Percentiles rank a stretch among this genome's conserved stretches.
Conservation (phyloP, 129 eudicot species). For the Deinandra increscens region DNA sequence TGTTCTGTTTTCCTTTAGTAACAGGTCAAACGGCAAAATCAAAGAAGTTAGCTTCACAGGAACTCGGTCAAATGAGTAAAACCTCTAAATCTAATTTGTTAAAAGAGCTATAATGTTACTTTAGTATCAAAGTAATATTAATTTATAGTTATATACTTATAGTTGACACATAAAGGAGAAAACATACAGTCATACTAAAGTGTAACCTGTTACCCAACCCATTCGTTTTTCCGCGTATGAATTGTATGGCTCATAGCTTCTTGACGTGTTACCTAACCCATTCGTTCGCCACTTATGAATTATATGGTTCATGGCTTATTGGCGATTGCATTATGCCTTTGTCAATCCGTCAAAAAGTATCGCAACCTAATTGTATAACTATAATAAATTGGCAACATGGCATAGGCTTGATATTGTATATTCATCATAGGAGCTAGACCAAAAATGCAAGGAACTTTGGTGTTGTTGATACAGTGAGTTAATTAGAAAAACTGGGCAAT, state of each 20-base stretch:
- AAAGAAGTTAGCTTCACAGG: background rate
- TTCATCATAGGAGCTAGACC: too few relatives aligned
- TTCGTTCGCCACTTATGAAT: background rate
- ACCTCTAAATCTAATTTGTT: background rate
- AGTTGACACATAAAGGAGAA: background rate
- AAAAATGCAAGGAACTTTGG: too few relatives aligned
- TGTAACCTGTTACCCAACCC: background rate
- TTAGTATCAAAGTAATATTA: background rate
- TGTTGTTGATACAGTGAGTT: too few relatives aligned
- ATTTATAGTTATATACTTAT: background rate
- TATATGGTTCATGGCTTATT: constrained; percentile 11
- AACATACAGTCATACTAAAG: too few relatives aligned
- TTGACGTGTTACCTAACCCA: background rate
- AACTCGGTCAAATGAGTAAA: background rate
- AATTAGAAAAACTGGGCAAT: too few relatives aligned
- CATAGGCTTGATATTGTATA: too few relatives aligned
- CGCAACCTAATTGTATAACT: too few relatives aligned
- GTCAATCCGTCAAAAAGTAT: too few relatives aligned
- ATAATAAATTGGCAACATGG: too few relatives aligned
- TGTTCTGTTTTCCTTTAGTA: background rate
- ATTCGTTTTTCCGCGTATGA: too few relatives aligned
- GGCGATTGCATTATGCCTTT: constrained; percentile 29
- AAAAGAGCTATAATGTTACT: background rate
- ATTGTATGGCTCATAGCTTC: too few relatives aligned
- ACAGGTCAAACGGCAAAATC: background rate